Evolutionary conservation across 805 yeast genomes (phyloP).

Genomic region (Jamesozyma jinghongensis): DNA sequence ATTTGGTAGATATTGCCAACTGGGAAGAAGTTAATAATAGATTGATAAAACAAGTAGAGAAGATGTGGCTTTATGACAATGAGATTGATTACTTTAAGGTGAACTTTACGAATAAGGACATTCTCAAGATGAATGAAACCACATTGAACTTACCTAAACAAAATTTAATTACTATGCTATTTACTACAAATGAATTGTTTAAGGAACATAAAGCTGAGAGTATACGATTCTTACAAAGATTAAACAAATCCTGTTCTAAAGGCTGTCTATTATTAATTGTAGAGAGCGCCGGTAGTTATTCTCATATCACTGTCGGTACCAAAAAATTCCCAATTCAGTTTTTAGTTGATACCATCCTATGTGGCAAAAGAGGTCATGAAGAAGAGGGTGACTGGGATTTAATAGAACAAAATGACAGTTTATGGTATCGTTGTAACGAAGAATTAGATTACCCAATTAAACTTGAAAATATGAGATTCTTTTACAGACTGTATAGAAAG

Average conservation of each 20-base stretch:
- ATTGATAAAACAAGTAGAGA: conserved; percentile 36
- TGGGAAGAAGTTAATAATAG: conserved; percentile 52
- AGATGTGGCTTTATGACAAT: conserved; percentile 44
- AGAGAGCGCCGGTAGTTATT: conserved; percentile 87
- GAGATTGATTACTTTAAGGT: conserved; percentile 29
- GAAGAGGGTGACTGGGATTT: conserved; percentile 59
- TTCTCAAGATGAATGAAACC: conserved; percentile 26
- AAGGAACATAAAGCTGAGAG: conserved; percentile 56
- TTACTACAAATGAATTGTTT: conserved; percentile 83
- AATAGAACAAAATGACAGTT: conserved; percentile 57
- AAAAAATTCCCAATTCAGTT: conserved; percentile 78
- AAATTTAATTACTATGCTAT: conserved; percentile 59
- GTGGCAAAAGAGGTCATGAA: conserved; percentile 38
- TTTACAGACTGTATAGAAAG: conserved; percentile 63
- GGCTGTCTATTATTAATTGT: conserved; percentile 60
- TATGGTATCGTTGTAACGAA: conserved; percentile 63
- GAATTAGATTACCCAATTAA: conserved; percentile 54
- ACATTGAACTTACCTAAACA: conserved; percentile 22
- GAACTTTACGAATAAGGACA: conserved; percentile 31
- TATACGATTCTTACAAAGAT: conserved; percentile 45
- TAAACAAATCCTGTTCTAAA: conserved; percentile 41
- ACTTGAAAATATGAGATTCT: conserved; percentile 81
- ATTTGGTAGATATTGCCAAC: conserved; percentile 68
- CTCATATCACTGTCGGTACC: conserved; percentile 66
- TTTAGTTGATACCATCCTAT: conserved; percentile 60